These are phyloP conservation scores for Pichia deserticola DNA, from an alignment of 805 yeast species.

Conservation along the genomic window DNA sequence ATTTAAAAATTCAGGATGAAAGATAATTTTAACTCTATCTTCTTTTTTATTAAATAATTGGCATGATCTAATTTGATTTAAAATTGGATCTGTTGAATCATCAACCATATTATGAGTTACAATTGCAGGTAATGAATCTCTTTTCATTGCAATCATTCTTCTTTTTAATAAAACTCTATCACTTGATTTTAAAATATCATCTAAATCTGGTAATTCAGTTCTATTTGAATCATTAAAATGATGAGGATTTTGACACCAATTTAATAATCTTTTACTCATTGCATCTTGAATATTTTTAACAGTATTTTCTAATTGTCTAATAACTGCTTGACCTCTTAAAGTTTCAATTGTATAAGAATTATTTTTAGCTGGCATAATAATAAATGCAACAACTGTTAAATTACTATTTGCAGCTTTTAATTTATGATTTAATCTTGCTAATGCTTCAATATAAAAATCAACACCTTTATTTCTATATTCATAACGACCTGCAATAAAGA, in stretches of 20 bases:
- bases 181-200: slow-evolving; percentile 75
- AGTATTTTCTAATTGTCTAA: slow-evolving; percentile 81
- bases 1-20: slow-evolving; percentile 96
- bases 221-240: slow-evolving; percentile 38
- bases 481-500: slow-evolving; percentile 95
- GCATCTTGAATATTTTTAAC: slow-evolving; percentile 80
- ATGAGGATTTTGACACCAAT: slow-evolving; percentile 57
- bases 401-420: slow-evolving; percentile 76
- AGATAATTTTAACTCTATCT: slow-evolving; percentile 89
- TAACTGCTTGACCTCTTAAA: slow-evolving; percentile 91
- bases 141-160: slow-evolving; percentile 85
- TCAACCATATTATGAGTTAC: slow-evolving; percentile 96
- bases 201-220: slow-evolving; percentile 56
- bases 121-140: slow-evolving; percentile 86
- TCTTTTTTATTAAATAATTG: slow-evolving; percentile 82
- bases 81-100: slow-evolving; percentile 83
- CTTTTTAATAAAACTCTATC: slow-evolving; percentile 87
- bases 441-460: slow-evolving; percentile 86
- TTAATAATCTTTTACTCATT: slow-evolving; percentile 82
- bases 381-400: slow-evolving; percentile 92
- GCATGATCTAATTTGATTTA: slow-evolving; percentile 86
- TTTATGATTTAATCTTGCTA: slow-evolving; percentile 85
- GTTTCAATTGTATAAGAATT: slow-evolving; percentile 95
- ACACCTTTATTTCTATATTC: slow-evolving; percentile 96
- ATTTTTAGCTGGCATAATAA: slow-evolving; percentile 96